Percentiles rank a stretch among this genome's conserved stretches.
phyloP scores from a whole-genome alignment of 352 stramenopile genomes.

The Ophiocytium majus region DNA sequence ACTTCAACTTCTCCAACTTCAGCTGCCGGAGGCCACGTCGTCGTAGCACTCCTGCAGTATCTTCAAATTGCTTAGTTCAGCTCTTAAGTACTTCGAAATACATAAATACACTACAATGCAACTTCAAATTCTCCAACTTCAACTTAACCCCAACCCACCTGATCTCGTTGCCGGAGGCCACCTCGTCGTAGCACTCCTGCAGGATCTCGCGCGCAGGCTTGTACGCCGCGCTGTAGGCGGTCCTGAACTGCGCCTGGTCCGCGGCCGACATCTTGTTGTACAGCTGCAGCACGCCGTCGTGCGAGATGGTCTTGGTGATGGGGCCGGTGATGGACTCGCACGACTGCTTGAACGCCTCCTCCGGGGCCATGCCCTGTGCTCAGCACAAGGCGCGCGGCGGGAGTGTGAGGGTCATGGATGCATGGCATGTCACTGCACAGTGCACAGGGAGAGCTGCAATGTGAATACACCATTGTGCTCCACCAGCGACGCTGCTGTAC shows the following conservation, averaged over 20 bases:
- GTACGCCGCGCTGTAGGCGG: constrained; percentile 91
- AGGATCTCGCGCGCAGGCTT: constrained; percentile 92
- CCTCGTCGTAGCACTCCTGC: constrained; percentile 97
- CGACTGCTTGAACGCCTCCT: constrained; percentile 92
- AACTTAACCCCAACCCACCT: constrained; percentile 79
- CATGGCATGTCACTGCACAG: too few species aligned
- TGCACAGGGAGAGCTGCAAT: too few species aligned
- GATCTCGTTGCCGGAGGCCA: constrained; percentile 95
- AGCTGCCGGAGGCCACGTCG: not conserved
- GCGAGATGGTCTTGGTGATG: constrained; percentile 94
- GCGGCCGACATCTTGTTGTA: constrained; percentile 86
- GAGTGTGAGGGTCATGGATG: too few species aligned
- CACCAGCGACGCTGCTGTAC: too few species aligned
- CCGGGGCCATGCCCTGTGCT: constrained; percentile 70
- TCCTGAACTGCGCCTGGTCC: constrained; percentile 78
- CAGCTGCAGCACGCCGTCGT: constrained; percentile 91
- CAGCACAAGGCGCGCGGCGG: not conserved
- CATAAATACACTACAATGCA: not conserved
- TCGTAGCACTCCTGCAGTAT: constrained; percentile 51
- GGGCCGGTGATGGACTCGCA: constrained; percentile 95
- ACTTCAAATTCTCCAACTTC: too few species aligned
- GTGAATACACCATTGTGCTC: too few species aligned
- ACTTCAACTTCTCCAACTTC: too few species aligned
- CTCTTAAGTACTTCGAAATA: not conserved
- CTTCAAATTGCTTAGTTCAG: too few species aligned